phyloP scores from a whole-genome alignment of 1,284 basidiomycete genomes.

The Jaminaea rosea region DNA sequence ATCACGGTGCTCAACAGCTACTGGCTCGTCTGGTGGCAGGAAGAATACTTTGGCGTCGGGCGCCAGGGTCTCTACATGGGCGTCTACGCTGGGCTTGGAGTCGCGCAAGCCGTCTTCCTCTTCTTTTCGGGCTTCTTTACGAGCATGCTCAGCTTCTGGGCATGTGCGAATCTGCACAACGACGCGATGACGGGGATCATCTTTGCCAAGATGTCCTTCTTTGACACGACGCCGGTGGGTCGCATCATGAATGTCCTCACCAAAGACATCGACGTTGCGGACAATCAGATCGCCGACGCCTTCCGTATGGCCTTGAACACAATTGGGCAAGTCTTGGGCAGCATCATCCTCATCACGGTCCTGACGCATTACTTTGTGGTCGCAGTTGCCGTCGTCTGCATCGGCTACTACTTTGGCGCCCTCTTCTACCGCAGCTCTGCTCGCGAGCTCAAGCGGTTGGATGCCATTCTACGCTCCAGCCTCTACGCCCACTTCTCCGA shows the following conservation, averaged over 20 bases:
- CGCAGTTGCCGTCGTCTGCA: conserved; percentile 50
- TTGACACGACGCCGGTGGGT: conserved; percentile 74
- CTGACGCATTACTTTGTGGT: conserved; percentile 60
- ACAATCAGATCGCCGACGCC: conserved; percentile 56
- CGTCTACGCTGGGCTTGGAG: conserved; percentile 62
- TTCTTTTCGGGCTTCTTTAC: conserved; percentile 57
- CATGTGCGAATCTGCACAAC: conserved; percentile 57
- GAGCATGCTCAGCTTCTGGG: conserved; percentile 61
- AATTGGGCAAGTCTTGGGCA: conserved; percentile 51
- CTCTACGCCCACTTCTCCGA: conserved; percentile 82
- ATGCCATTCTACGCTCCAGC: conserved; percentile 59
- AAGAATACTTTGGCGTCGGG: conserved; percentile 51
- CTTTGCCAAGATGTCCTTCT: conserved; percentile 64
- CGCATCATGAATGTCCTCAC: conserved; percentile 70
- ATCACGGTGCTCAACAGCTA: conserved; percentile 51
- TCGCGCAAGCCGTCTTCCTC: conserved; percentile 56
- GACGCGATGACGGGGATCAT: conserved; percentile 56
- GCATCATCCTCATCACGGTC: conserved; percentile 61
- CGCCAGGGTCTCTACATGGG: conserved; percentile 59
- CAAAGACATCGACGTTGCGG: conserved; percentile 74
- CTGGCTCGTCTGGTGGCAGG: conserved; percentile 52
- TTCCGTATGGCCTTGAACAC: conserved; percentile 43
- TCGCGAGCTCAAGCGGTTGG: conserved; percentile 73
- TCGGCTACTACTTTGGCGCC: conserved; percentile 50
- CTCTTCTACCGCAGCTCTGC: conserved; percentile 79